Evolutionary conservation across 257 asterid species (phyloP).

Genomic region (Lycium ferocissimum): DNA sequence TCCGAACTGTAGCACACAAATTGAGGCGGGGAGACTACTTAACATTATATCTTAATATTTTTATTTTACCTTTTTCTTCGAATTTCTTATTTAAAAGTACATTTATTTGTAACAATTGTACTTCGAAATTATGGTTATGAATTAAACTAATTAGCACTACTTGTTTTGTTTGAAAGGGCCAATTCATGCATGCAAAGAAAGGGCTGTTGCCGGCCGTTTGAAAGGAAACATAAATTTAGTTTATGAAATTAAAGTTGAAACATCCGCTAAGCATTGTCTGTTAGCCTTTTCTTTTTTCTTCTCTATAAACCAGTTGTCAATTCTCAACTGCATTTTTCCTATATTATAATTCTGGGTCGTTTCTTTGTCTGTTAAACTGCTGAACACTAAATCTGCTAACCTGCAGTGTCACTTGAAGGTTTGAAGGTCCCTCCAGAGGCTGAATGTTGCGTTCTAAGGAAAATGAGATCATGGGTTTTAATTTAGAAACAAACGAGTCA

Average conservation of each 20-base stretch:
- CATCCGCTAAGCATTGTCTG: neutral
- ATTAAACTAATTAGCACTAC: neutral
- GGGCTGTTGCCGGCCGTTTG: neutral
- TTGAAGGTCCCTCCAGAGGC: too few relatives aligned
- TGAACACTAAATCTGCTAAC: too few relatives aligned
- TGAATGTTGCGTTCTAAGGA: too few relatives aligned
- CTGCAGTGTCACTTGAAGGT: too few relatives aligned
- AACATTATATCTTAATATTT: neutral
- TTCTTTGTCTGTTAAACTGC: neutral
- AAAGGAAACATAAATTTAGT: neutral
- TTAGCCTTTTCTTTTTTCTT: neutral
- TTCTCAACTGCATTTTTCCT: neutral
- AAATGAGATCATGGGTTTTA: too few relatives aligned
- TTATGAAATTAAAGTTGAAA: neutral
- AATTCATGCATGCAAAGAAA: constrained; percentile 22
- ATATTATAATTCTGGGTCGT: neutral
- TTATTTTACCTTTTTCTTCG: neutral
- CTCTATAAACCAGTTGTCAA: neutral
- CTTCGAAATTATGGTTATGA: neutral
- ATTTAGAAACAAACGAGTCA: too few relatives aligned
- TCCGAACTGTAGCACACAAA: too few relatives aligned
- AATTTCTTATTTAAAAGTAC: neutral
- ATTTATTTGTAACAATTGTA: neutral
- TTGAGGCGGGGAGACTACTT: too few relatives aligned
- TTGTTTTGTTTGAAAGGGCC: neutral